Evolutionary conservation across 164 flowering plant species (phyloP).

Genomic region (Buxus sempervirens): DNA sequence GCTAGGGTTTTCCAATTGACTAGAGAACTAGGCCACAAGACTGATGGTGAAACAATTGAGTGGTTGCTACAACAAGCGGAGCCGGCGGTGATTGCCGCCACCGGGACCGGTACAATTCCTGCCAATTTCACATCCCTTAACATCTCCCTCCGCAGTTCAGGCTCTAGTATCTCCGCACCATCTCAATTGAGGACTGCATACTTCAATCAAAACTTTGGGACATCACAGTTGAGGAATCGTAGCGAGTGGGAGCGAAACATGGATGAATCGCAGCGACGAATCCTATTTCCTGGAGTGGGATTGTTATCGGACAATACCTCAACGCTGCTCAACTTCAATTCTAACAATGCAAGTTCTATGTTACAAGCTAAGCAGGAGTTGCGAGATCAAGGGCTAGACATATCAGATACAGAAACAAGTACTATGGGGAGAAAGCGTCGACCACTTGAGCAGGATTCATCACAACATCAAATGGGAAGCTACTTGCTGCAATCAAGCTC

Average conservation of each 20-base stretch:
- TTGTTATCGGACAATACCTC: constrained; percentile 24
- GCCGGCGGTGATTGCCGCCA: constrained; percentile 81
- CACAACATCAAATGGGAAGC: constrained; percentile 50
- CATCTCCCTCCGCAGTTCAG: constrained; percentile 66
- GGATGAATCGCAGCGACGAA: constrained; percentile 23
- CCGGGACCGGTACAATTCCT: constrained; percentile 85
- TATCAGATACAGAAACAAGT: constrained; percentile 30
- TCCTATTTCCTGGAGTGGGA: constrained; percentile 29
- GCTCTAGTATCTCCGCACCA: constrained; percentile 52
- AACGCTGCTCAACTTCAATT: constrained; percentile 26
- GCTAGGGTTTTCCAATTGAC: constrained; percentile 84
- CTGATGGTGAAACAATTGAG: constrained; percentile 80
- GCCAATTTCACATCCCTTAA: constrained; percentile 74
- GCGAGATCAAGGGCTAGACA: constrained; percentile 36
- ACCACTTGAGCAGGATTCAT: constrained; percentile 31
- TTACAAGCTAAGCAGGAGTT: constrained; percentile 49
- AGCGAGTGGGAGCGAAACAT: constrained; percentile 37
- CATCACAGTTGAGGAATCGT: constrained; percentile 32
- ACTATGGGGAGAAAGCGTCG: constrained; percentile 43
- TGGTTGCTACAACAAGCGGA: constrained; percentile 87
- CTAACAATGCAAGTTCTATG: constrained; percentile 20
- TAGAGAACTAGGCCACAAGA: constrained; percentile 66
- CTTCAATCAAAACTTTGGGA: constrained; percentile 27
- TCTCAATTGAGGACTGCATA: constrained; percentile 41
- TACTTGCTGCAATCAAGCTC: constrained; percentile 58